These are phyloP conservation scores for Coemansia sp. DNA, from an alignment of 192 early-diverging fungal species.

Conservation along the genomic window DNA sequence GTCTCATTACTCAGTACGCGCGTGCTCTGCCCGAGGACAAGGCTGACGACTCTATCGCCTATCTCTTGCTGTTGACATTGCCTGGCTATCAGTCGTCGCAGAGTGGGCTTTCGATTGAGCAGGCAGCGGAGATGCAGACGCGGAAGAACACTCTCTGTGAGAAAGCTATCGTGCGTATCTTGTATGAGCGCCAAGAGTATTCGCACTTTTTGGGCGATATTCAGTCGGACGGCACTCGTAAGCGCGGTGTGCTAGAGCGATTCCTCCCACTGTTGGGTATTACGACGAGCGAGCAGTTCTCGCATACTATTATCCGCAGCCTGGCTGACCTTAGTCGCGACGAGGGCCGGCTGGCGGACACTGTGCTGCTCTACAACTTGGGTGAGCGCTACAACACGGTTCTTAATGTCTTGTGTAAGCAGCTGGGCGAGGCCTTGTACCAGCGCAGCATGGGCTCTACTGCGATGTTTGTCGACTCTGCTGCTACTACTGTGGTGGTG, in stretches of 20 bases:
- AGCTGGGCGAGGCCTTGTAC: constrained; percentile 66
- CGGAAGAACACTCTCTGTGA: constrained; percentile 27
- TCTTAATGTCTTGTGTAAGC: constrained; percentile 67
- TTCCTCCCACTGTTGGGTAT: constrained; percentile 68
- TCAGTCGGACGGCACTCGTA: constrained; percentile 51
- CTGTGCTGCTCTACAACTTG: constrained; percentile 77
- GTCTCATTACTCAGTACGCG: constrained; percentile 42
- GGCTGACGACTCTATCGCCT: constrained; percentile 41
- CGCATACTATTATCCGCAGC: constrained; percentile 64
- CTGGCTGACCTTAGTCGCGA: constrained; percentile 73
- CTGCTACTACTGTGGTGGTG: not conserved
- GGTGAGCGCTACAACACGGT: constrained; percentile 77
- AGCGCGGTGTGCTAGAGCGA: constrained; percentile 67
- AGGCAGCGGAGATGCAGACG: not conserved
- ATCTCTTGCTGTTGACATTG: constrained; percentile 49
- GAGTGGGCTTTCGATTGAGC: not conserved
- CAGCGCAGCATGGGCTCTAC: constrained; percentile 16
- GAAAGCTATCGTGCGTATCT: constrained; percentile 47
- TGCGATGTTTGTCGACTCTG: not conserved
- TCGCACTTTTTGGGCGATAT: constrained; percentile 61
- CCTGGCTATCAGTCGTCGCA: not conserved
- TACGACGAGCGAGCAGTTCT: constrained; percentile 61
- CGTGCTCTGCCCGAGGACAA: constrained; percentile 30
- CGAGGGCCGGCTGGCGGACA: constrained; percentile 71
- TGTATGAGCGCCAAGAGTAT: constrained; percentile 67